These are phyloP conservation scores for Myotisia sp. DNA, from an alignment of 2,329 filamentous ascomycete genomes.

Conservation along the genomic window DNA sequence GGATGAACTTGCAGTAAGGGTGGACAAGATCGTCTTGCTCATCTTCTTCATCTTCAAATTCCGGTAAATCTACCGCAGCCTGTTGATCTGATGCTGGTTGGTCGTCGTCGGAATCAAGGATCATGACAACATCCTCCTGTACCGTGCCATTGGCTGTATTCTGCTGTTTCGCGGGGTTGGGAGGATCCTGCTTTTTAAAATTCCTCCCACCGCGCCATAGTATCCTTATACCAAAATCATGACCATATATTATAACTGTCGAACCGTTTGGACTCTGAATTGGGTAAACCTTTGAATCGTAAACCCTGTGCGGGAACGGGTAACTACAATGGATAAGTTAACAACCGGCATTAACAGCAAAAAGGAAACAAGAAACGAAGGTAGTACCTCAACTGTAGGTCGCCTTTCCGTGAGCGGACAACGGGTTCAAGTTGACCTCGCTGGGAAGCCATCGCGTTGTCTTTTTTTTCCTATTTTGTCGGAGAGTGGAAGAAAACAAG, in stretches of 20 bases:
- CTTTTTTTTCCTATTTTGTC: too few species aligned
- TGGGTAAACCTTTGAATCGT: conserved; percentile 44
- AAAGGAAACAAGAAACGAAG: background rate
- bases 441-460: too few species aligned
- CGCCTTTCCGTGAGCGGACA: conserved; percentile 26
- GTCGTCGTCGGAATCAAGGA: conserved; percentile 44
- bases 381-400: conserved; percentile 30
- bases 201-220: conserved; percentile 46
- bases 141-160: conserved; percentile 28
- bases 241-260: conserved; percentile 46
- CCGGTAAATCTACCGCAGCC: conserved; percentile 15
- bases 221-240: conserved; percentile 43
- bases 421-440: conserved; percentile 18
- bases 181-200: conserved; percentile 25
- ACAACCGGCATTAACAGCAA: background rate
- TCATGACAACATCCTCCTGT: conserved; percentile 36
- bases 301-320: conserved; percentile 44
- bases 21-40: conserved; percentile 44
- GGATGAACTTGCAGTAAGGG: conserved; percentile 40
- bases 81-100: conserved; percentile 28
- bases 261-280: conserved; percentile 46
- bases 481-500: too few species aligned
- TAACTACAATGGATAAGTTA: conserved; percentile 34
- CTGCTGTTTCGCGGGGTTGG: conserved; percentile 13
- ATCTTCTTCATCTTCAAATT: conserved; percentile 42